These are phyloP conservation scores for Trichoderma atroviride DNA, from an alignment of 2,329 filamentous ascomycete genomes.

Conservation along the genomic window DNA sequence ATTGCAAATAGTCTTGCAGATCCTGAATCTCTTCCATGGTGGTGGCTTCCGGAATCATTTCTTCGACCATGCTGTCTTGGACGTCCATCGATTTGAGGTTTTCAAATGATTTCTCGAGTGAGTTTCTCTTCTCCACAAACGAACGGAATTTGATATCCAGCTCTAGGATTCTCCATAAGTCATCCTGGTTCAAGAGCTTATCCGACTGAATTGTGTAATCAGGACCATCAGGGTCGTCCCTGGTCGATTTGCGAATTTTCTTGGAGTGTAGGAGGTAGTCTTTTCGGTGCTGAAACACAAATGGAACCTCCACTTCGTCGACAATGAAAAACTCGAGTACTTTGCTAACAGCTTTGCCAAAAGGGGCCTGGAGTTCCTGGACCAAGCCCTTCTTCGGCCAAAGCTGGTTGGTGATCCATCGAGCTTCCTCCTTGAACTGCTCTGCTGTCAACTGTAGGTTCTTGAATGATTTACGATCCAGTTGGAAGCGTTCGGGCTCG, in stretches of 20 bases:
- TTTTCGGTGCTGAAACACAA: constrained; percentile 97
- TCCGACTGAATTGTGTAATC: constrained; percentile 78
- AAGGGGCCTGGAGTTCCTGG: constrained; percentile 74
- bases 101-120: constrained; percentile 77
- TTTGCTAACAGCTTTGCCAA: constrained; percentile 85
- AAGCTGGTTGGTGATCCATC: constrained; percentile 89
- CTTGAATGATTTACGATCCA: constrained; percentile 87
- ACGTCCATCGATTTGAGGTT: constrained; percentile 68
- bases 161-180: constrained; percentile 94
- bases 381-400: constrained; percentile 82
- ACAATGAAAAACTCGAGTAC: constrained; percentile 94
- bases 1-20: constrained; percentile 93
- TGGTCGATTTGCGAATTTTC: constrained; percentile 63
- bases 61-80: constrained; percentile 74
- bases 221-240: constrained; percentile 69
- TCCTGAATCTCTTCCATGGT: constrained; percentile 97
- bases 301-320: constrained; percentile 93
- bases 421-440: constrained; percentile 84
- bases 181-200: constrained; percentile 87
- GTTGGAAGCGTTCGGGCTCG: constrained; percentile 90
- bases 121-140: constrained; percentile 86
- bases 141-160: constrained; percentile 94
- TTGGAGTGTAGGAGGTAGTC: constrained; percentile 93
- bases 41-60: constrained; percentile 76
- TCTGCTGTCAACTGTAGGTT: constrained; percentile 78